Conservation (phyloP, 345 rosid species). For the Chamaenerion angustifolium region DNA sequence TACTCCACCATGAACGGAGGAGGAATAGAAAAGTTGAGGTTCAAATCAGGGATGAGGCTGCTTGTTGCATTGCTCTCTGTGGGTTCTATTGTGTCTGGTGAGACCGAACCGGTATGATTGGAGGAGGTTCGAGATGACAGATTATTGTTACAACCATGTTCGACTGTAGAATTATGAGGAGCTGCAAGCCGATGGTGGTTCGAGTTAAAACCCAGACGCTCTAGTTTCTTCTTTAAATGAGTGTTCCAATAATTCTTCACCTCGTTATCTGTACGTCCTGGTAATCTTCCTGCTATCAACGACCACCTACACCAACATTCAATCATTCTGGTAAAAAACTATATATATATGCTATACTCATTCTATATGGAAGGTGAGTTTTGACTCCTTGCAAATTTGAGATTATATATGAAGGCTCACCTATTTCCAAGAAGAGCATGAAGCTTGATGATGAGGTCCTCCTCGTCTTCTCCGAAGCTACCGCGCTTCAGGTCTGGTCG, state of each 20-base stretch:
- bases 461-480: constrained; percentile 22
- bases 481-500: constrained; percentile 25
- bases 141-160: not conserved
- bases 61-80: constrained; percentile 2
- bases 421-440: constrained; percentile 25
- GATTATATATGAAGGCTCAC: not conserved
- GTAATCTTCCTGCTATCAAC: constrained; percentile 23
- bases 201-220: constrained; percentile 15
- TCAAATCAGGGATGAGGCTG: constrained; percentile 16
- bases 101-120: constrained; percentile 2
- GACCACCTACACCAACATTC: constrained; percentile 16
- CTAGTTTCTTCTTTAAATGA: constrained; percentile 16
- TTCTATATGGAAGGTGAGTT: no score
- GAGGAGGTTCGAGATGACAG: not conserved
- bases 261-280: constrained; percentile 26
- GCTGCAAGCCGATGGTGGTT: constrained; percentile 9
- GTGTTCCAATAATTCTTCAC: constrained; percentile 29
- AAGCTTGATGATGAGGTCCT: constrained; percentile 22
- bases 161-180: not conserved
- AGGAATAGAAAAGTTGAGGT: constrained; percentile 13
- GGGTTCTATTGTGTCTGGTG: constrained; percentile 6
- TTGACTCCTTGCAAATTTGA: no score
- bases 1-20: no score
- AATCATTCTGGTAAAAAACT: not conserved
- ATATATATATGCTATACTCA: not conserved